Conservation (phyloP, 1,139 yeast genomes). For the Diutina neorugosa region DNA sequence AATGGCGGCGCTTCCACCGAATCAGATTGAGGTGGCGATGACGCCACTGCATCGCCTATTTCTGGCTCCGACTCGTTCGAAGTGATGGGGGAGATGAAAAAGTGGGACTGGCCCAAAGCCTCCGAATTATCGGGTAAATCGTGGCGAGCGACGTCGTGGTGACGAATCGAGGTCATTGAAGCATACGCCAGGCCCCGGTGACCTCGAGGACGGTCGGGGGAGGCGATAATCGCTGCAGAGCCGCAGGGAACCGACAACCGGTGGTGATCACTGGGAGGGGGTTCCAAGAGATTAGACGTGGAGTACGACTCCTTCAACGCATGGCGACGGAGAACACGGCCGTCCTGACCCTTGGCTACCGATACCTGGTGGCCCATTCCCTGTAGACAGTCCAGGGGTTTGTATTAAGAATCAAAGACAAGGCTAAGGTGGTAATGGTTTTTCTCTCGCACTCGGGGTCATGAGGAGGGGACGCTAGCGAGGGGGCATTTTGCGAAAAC, state of each 20-base stretch:
- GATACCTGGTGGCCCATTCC: constrained; percentile 2
- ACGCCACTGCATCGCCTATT: background rate
- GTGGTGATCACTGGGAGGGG: background rate
- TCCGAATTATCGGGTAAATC: background rate
- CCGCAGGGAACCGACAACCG: background rate
- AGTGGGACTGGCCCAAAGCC: constrained; percentile 5
- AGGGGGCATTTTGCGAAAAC: too few species aligned
- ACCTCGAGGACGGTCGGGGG: background rate
- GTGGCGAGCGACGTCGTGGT: background rate
- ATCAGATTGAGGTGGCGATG: background rate
- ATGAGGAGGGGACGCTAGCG: background rate
- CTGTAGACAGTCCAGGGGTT: background rate
- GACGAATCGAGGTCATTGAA: background rate
- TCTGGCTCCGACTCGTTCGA: constrained; percentile 17
- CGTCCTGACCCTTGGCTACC: background rate
- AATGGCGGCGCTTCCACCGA: background rate
- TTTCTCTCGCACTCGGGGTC: background rate
- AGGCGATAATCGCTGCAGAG: background rate
- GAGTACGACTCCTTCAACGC: constrained; percentile 1
- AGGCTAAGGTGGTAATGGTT: background rate
- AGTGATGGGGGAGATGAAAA: constrained; percentile 24
- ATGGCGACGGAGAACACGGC: background rate
- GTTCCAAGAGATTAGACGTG: background rate
- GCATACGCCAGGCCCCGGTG: background rate
- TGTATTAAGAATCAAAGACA: background rate